phyloP scores from a whole-genome alignment of 192 early-diverging fungal genomes.

The Entomortierella chlamydospora region DNA sequence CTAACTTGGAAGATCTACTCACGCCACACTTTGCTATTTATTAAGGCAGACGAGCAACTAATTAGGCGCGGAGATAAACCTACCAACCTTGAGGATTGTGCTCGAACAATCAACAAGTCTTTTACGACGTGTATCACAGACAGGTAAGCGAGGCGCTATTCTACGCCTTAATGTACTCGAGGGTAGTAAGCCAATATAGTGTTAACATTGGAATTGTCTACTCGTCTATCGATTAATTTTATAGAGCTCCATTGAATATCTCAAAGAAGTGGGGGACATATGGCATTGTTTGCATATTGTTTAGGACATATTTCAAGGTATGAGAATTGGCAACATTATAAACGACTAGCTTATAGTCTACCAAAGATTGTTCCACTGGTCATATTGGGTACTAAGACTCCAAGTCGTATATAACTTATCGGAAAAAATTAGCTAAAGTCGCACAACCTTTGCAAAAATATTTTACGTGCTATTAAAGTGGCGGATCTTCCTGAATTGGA shows the following conservation, averaged over 20 bases:
- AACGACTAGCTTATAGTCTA: too few species aligned
- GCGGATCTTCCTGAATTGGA: slow-evolving; percentile 81
- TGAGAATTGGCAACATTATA: neutral
- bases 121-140: slow-evolving; percentile 93
- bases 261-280: slow-evolving; percentile 97
- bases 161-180: too few species aligned
- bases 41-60: slow-evolving; percentile 66
- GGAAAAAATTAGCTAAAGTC: slow-evolving; percentile 65
- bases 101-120: slow-evolving; percentile 86
- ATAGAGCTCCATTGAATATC: slow-evolving; percentile 47
- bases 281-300: slow-evolving; percentile 85
- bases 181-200: too few species aligned
- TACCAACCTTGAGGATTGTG: slow-evolving; percentile 82
- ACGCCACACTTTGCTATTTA: neutral
- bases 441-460: slow-evolving; percentile 86
- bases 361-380: too few species aligned
- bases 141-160: slow-evolving; percentile 55
- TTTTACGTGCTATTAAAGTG: slow-evolving; percentile 76
- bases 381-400: neutral
- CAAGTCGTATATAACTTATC: too few species aligned
- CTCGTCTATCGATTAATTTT: neutral
- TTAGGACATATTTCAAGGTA: slow-evolving; percentile 87
- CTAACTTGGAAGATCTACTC: neutral
- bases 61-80: slow-evolving; percentile 57
- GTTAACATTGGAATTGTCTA: neutral